Evolutionary conservation across 208 protist species (phyloP).

Genomic region (Leishmania major): DNA sequence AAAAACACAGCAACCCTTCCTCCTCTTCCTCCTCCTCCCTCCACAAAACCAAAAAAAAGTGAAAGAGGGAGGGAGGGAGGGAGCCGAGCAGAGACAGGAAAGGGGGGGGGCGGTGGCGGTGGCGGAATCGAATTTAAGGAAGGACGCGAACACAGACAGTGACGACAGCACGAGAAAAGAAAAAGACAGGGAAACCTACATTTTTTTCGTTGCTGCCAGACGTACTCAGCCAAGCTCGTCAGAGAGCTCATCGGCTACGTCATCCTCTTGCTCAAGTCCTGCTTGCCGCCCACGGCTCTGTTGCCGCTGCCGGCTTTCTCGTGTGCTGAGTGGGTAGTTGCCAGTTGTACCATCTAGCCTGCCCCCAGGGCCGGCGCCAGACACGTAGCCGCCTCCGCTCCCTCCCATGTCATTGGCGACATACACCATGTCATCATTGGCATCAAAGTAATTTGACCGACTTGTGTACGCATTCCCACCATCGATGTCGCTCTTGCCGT

Average conservation of each 20-base stretch:
- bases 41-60: no score
- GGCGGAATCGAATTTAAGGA: neutral
- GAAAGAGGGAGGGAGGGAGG: neutral
- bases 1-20: no score
- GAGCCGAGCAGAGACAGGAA: neutral
- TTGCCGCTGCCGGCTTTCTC: constrained; percentile 14
- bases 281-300: constrained; percentile 19
- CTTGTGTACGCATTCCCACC: neutral
- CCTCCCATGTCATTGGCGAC: constrained; percentile 9
- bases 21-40: no score
- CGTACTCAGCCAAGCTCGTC: constrained; percentile 21
- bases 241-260: constrained; percentile 40
- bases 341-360: constrained; percentile 1
- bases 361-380: constrained; percentile 7
- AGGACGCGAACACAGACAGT: neutral
- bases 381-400: constrained; percentile 5
- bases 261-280: constrained; percentile 32
- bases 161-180: neutral
- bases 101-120: neutral
- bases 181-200: neutral
- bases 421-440: constrained; percentile 24
- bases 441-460: constrained; percentile 21
- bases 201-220: neutral
- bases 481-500: constrained; percentile 8
- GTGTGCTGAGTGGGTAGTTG: constrained; percentile 17